phyloP scores from a whole-genome alignment of 257 asterid genomes.

The Solanum chaucha region DNA sequence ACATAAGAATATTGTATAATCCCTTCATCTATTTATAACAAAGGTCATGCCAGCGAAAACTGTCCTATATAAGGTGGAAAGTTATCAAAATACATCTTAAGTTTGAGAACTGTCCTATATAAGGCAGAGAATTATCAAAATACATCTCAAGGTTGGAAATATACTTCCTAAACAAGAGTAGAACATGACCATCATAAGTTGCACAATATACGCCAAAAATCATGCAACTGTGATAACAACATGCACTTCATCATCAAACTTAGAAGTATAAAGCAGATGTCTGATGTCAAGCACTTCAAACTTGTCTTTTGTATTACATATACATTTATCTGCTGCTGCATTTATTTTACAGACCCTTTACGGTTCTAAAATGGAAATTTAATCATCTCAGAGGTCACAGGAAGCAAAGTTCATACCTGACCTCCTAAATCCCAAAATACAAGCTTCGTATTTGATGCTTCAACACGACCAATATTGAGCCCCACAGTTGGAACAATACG shows the following conservation, averaged over 20 bases:
- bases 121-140: not conserved
- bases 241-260: not conserved
- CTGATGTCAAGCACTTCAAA: not conserved
- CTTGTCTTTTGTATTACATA: not conserved
- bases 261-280: not conserved
- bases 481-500: slow-evolving; percentile 95
- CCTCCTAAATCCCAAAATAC: slow-evolving; percentile 99
- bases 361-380: not conserved
- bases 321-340: not conserved
- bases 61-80: not conserved
- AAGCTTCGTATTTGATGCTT: slow-evolving; percentile 64
- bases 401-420: slow-evolving; percentile 44
- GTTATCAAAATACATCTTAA: not conserved
- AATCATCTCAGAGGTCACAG: not conserved
- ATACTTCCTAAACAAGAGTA: not conserved
- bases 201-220: not conserved
- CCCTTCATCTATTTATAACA: not conserved
- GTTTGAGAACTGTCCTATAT: not conserved
- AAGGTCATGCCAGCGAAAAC: not conserved
- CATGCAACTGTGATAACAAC: not conserved
- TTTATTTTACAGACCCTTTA: not conserved
- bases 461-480: slow-evolving; percentile 85
- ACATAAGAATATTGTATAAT: not conserved
- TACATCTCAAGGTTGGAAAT: not conserved
- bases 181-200: not conserved